Base-by-base conservation (phyloP, 2,329 filamentous ascomycete species). In the Alternaria gansuensis region DNA sequence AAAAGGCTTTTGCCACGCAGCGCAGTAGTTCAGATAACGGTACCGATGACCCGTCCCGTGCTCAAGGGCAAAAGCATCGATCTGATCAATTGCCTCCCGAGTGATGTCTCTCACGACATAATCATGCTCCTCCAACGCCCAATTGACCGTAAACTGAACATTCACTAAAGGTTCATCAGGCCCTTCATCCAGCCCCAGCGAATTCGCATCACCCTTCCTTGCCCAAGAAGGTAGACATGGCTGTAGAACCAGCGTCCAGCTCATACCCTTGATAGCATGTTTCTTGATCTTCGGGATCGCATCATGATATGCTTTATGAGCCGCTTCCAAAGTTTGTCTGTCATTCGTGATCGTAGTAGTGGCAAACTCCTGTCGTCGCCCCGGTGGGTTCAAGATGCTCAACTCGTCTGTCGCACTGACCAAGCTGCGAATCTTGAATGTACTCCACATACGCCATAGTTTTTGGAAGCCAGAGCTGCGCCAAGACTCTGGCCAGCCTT, bases 341-440 rank as follows among this genome's bases (percentile, higher is more conserved):
- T 78, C 73, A 29, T 77, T 78, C 48, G 73, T 72, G 45, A 77
- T 66, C 7, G 76, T 79, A n/a, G 75, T 78, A 1, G 70, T 78
- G 9, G 61, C 73, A 29, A 75, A 75, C 2, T 67, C 60, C 50
- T 79, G 76, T 7, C 74, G 54, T 34, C 57, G 56, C 2, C 62
- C 56, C 0, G 54, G 54, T 0, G 59, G 59, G 36, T 62, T 62
- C 36, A 64, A 10, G 2, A 64, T 59, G 14, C 69, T 71, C 60
- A 78, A 49, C 53, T 79, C 75, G 51, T 77, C 71, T 8, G 71
- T 75, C 13, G 75, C 75, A 41, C 67, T 72, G 11, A 66, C 72
- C 4, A 79, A 56, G 26, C 60, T 74, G 28, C 65, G 71, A 23
- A 72, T 51, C 53, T 75, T 73, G 45, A 67, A 74, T 3, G 74